A percentile compares a stretch with the other conserved stretches of the same genome.
Conservation (phyloP, 108 stramenopile genomes). For the Schizochytrium sp. region DNA sequence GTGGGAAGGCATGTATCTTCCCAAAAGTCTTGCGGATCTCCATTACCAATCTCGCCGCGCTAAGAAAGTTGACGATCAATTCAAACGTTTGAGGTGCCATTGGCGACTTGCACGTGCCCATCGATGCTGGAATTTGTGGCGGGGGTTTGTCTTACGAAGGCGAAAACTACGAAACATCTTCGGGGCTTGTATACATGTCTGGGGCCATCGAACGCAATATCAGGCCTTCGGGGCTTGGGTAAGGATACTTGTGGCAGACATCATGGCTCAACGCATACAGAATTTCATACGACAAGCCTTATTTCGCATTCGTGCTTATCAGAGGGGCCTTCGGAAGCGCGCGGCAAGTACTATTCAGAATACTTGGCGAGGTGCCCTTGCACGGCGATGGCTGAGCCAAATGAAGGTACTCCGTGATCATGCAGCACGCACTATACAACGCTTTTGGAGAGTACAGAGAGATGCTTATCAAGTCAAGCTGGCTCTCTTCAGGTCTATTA, state of each 20-base stretch:
- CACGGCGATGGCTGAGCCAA: background rate
- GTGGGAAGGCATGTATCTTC: background rate
- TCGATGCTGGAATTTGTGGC: conserved; percentile 17
- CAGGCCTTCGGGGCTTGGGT: background rate
- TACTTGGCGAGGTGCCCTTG: background rate
- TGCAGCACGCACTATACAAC: background rate
- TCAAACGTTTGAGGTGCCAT: background rate
- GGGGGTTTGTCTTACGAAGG: background rate
- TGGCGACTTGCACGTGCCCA: background rate
- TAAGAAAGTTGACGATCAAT: background rate
- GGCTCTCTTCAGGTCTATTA: background rate
- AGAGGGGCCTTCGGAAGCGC: background rate
- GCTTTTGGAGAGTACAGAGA: background rate
- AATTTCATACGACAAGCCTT: background rate
- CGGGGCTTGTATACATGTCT: background rate
- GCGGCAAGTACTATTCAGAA: background rate
- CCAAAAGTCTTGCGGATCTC: background rate
- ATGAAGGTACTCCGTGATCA: background rate
- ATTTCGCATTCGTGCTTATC: background rate
- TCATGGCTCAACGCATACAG: background rate
- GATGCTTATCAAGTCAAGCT: background rate
- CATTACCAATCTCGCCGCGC: background rate
- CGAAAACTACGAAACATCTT: background rate
- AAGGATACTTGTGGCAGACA: background rate
- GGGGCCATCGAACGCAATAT: background rate